A percentile compares a stretch with the other conserved stretches of the same genome.
These are phyloP conservation scores for Solanum neorickii DNA, from an alignment of 257 asterid genomes.

Conservation along the genomic window DNA sequence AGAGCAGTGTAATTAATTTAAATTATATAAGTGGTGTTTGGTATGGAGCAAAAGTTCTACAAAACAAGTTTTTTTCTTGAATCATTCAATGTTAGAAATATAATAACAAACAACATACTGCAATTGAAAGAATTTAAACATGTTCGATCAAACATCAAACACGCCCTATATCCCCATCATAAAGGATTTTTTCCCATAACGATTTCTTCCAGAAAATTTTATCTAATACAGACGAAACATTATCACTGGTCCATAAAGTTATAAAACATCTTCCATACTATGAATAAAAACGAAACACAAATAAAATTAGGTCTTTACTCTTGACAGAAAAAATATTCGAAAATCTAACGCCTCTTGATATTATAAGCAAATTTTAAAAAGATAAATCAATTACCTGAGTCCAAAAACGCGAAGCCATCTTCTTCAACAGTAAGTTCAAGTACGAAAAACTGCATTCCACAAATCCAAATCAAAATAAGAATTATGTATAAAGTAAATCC, in stretches of 20 bases:
- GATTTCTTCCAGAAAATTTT: not conserved
- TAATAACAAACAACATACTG: not conserved
- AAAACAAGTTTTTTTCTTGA: not conserved
- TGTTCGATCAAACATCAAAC: not conserved
- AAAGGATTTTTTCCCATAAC: not conserved
- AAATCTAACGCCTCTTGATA: not conserved
- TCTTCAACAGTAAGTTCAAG: not conserved
- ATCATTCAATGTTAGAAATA: not conserved
- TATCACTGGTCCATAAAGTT: not conserved
- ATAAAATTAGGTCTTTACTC: not conserved
- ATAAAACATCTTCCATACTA: not conserved
- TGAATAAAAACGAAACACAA: not conserved
- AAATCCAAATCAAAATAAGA: not conserved
- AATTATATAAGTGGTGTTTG: not conserved
- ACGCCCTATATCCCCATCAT: not conserved
- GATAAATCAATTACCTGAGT: slow-evolving; percentile 13
- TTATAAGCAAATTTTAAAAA: not conserved
- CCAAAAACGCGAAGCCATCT: slow-evolving; percentile 28
- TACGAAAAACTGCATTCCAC: not conserved
- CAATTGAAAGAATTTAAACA: not conserved
- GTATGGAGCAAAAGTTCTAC: not conserved
- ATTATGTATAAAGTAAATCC: not conserved
- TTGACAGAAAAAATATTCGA: not conserved
- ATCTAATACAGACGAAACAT: not conserved
- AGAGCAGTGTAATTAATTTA: not conserved